Evolutionary conservation across 2,329 filamentous ascomycete species (phyloP).

Genomic region (Fusarium sp.): DNA sequence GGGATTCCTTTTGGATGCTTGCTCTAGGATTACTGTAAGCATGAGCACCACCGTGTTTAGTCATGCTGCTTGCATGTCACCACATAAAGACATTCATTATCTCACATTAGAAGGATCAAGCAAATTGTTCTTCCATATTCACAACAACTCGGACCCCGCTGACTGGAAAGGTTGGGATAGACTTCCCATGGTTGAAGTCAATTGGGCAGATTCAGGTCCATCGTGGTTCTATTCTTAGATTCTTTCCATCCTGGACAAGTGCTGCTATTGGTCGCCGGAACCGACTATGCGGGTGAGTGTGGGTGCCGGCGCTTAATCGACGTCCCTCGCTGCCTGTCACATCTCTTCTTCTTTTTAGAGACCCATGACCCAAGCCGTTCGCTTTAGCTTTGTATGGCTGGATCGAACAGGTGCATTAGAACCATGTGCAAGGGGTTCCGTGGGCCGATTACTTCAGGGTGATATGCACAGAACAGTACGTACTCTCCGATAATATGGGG

Average conservation of each 20-base stretch:
- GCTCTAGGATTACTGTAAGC: not conserved
- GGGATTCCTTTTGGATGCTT: not conserved
- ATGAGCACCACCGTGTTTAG: not conserved
- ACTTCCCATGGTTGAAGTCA: conserved; percentile 12
- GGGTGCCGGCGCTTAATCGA: conserved; percentile 49
- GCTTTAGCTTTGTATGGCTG: conserved; percentile 20
- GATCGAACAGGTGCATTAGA: conserved; percentile 40
- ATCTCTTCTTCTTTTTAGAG: conserved; percentile 22
- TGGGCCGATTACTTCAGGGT: conserved; percentile 34
- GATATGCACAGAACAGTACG: not conserved
- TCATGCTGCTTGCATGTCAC: not conserved
- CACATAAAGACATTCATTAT: not conserved
- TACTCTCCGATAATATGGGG: not conserved
- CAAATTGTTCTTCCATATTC: conserved; percentile 5
- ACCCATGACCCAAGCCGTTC: conserved; percentile 38
- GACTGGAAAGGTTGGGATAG: conserved; percentile 39
- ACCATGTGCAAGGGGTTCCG: conserved; percentile 34
- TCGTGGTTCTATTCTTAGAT: conserved; percentile 48
- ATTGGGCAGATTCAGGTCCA: conserved; percentile 35
- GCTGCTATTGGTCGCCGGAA: conserved; percentile 36
- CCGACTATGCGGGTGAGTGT: conserved; percentile 45
- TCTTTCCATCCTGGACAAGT: conserved; percentile 13
- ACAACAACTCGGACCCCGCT: conserved; percentile 34
- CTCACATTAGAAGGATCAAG: not conserved
- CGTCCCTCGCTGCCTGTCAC: conserved; percentile 41